phyloP scores from a whole-genome alignment of 2,329 filamentous ascomycete genomes.

The Seiridium unicorne region DNA sequence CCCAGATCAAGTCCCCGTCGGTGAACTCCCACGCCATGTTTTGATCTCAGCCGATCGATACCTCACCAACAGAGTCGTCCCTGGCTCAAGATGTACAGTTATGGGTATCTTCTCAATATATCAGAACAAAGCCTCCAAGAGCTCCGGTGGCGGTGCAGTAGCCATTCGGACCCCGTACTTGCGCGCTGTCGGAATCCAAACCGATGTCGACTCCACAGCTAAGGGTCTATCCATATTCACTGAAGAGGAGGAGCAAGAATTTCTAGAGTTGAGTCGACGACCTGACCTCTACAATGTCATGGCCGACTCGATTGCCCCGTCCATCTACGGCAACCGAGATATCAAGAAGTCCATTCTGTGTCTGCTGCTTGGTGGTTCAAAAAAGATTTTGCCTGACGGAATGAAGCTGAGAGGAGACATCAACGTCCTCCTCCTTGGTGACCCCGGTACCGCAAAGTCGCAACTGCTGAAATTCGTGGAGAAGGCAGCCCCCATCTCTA shows the following conservation, averaged over 20 bases:
- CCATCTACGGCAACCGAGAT: constrained; percentile 92
- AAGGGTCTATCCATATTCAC: constrained; percentile 83
- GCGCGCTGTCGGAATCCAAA: constrained; percentile 87
- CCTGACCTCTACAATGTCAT: constrained; percentile 92
- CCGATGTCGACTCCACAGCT: constrained; percentile 83
- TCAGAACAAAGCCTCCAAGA: constrained; percentile 84
- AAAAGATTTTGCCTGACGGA: constrained; percentile 95
- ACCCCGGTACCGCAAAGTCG: constrained; percentile 97
- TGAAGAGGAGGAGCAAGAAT: constrained; percentile 97
- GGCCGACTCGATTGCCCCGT: constrained; percentile 89
- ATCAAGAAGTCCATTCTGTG: constrained; percentile 98
- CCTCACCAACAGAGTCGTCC: constrained; percentile 91
- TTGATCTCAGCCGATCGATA: constrained; percentile 96
- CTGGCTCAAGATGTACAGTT: constrained; percentile 88
- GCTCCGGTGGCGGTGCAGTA: constrained; percentile 74
- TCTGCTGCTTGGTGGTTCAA: constrained; percentile 88
- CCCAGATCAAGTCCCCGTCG: constrained; percentile 94
- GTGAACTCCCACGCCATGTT: constrained; percentile 91
- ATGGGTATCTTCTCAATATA: constrained; percentile 99
- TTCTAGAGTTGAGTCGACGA: constrained; percentile 82
- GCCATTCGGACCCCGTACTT: constrained; percentile 96
- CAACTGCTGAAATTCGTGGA: constrained; percentile 97
- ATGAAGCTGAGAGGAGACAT: constrained; percentile 98
- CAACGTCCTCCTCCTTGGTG: constrained; percentile 93
- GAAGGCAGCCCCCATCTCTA: constrained; percentile 92